Conservation (phyloP, 2,329 filamentous ascomycete genomes). For the Curvularia lunata region DNA sequence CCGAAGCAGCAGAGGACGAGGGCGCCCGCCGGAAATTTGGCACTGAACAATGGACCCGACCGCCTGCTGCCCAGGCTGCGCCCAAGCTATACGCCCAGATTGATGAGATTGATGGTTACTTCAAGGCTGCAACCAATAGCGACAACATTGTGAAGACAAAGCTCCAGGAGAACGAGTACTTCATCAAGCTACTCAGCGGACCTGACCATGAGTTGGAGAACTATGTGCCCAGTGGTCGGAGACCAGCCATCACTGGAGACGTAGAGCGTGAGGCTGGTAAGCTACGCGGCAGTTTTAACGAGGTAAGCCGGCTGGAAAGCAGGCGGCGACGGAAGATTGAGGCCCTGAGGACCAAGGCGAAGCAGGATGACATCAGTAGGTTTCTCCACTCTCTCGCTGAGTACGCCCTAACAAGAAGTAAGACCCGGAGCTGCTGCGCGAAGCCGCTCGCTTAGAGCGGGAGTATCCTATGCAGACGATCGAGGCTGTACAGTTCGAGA, state of each 20-base stretch:
- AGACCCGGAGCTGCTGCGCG: conserved; percentile 78
- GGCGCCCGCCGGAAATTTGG: conserved; percentile 78
- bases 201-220: conserved; percentile 82
- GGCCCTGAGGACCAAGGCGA: conserved; percentile 76
- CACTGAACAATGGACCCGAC: conserved; percentile 81
- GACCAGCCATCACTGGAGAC: conserved; percentile 77
- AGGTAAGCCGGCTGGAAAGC: conserved; percentile 82
- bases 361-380: conserved; percentile 82
- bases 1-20: conserved; percentile 85
- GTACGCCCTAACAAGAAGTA: conserved; percentile 33
- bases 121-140: conserved; percentile 72
- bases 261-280: conserved; percentile 80
- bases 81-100: conserved; percentile 76
- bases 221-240: conserved; percentile 84
- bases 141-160: conserved; percentile 78
- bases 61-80: conserved; percentile 71
- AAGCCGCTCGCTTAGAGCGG: conserved; percentile 84
- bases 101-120: conserved; percentile 83
- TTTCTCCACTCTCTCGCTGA: conserved; percentile 15
- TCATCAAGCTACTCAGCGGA: conserved; percentile 77
- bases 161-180: conserved; percentile 74
- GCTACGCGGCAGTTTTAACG: conserved; percentile 81
- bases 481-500: conserved; percentile 88
- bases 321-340: conserved; percentile 81
- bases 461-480: conserved; percentile 84